Conservation (phyloP, 2,329 filamentous ascomycete species). For the Colletotrichum orbiculare region DNA sequence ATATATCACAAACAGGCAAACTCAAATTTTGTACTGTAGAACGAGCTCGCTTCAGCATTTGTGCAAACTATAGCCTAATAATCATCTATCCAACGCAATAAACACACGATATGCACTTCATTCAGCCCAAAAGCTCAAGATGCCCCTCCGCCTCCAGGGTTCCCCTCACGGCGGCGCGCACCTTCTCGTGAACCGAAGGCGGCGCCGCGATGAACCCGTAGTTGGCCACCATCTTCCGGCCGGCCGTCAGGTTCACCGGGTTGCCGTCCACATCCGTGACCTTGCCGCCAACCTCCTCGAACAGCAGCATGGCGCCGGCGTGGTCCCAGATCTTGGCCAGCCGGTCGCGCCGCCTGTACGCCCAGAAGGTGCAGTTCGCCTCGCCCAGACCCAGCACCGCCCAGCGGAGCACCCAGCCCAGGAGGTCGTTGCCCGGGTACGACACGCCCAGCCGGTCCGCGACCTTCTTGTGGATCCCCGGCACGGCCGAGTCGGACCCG, state of each 20-base stretch:
- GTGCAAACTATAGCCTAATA: neutral
- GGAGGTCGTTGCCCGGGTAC: constrained; percentile 62
- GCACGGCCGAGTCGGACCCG: constrained; percentile 59
- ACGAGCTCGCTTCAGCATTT: neutral
- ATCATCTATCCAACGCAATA: neutral
- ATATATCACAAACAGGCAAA: no score
- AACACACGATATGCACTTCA: neutral
- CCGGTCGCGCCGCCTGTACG: constrained; percentile 61
- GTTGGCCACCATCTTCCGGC: constrained; percentile 61
- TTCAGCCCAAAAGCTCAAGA: constrained; percentile 42
- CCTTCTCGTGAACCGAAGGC: constrained; percentile 52
- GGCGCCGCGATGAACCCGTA: constrained; percentile 68
- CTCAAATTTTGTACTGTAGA: no score
- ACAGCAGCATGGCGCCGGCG: constrained; percentile 68
- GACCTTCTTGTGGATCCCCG: constrained; percentile 58
- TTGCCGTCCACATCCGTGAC: constrained; percentile 66
- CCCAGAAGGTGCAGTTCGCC: constrained; percentile 66
- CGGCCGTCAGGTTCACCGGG: constrained; percentile 60
- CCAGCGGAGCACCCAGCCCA: constrained; percentile 70
- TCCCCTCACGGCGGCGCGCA: constrained; percentile 53
- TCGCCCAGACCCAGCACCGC: constrained; percentile 62
- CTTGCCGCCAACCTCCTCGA: constrained; percentile 65
- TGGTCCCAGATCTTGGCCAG: constrained; percentile 70
- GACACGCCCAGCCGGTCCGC: constrained; percentile 53
- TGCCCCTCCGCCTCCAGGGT: constrained; percentile 48